A percentile compares a stretch with the other conserved stretches of the same genome.
Evolutionary conservation across 805 yeast genomes (phyloP).

Genomic region (Ogataea kodamae): DNA sequence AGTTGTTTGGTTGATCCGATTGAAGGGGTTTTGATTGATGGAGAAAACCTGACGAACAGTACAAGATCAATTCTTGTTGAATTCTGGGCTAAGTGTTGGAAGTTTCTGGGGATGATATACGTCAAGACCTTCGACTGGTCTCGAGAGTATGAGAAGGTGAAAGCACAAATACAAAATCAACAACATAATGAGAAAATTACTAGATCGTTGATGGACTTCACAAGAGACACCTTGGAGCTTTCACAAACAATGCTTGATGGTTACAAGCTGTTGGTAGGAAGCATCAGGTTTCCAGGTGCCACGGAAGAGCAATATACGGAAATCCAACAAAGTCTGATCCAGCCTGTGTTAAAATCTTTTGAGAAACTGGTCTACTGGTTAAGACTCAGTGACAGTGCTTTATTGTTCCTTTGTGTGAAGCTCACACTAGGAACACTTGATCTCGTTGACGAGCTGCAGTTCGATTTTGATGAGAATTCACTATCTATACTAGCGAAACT

Average conservation of each 20-base stretch:
- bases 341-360: conserved; percentile 58
- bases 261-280: conserved; percentile 44
- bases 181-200: conserved; percentile 25
- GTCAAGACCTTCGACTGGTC: conserved; percentile 77
- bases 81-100: conserved; percentile 76
- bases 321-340: conserved; percentile 38
- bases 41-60: conserved; percentile 7
- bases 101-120: conserved; percentile 64
- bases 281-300: conserved; percentile 26
- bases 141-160: conserved; percentile 27
- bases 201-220: conserved; percentile 51
- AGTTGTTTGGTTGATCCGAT: conserved; percentile 63
- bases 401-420: conserved; percentile 68
- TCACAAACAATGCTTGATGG: conserved; percentile 68
- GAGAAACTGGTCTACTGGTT: conserved; percentile 74
- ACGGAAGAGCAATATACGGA: conserved; percentile 15
- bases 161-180: conserved; percentile 16
- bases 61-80: conserved; percentile 28
- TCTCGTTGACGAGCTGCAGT: conserved; percentile 52
- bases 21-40: conserved; percentile 45
- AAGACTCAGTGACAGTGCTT: conserved; percentile 72
- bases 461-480: conserved; percentile 50
- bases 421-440: conserved; percentile 65
- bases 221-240: conserved; percentile 80
- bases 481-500: conserved; percentile 56